Evolutionary conservation across 495 filamentous ascomycete species (phyloP).

Genomic region (Durotheca rogersii): DNA sequence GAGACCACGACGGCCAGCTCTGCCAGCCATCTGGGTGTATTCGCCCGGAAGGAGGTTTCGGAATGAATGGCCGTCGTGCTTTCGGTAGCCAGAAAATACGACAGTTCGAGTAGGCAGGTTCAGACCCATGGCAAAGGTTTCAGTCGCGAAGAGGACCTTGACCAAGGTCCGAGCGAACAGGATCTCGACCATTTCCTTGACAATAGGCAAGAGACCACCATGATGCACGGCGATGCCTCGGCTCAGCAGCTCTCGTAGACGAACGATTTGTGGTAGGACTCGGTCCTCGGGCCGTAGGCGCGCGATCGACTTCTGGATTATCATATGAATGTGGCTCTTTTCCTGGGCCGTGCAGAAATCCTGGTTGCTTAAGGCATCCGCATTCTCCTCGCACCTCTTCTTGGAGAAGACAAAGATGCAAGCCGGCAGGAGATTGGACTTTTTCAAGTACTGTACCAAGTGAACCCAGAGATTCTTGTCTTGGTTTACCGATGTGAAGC

Average conservation of each 20-base stretch:
- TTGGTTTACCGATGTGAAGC: constrained; percentile 83
- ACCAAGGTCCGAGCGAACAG: constrained; percentile 92
- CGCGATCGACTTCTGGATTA: constrained; percentile 92
- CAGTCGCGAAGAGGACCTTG: constrained; percentile 94
- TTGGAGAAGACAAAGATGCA: constrained; percentile 99
- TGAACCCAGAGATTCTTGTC: constrained; percentile 98
- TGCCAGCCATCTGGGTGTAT: constrained; percentile 97
- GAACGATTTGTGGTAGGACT: constrained; percentile 81
- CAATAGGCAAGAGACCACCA: constrained; percentile 90
- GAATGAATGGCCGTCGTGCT: constrained; percentile 90
- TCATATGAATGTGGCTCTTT: constrained; percentile 97
- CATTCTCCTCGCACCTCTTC: constrained; percentile 94
- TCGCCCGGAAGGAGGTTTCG: constrained; percentile 90
- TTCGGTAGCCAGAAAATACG: constrained; percentile 95
- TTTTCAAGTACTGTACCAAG: constrained; percentile 84
- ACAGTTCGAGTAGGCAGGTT: constrained; percentile 96
- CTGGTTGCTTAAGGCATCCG: constrained; percentile 88
- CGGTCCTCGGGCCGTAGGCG: constrained; percentile 90
- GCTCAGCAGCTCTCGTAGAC: constrained; percentile 79
- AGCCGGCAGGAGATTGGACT: constrained; percentile 80
- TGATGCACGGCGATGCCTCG: constrained; percentile 96
- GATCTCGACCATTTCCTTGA: constrained; percentile 97
- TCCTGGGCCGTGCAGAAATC: constrained; percentile 90
- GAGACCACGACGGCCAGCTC: constrained; percentile 89
- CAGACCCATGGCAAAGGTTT: constrained; percentile 98